These are phyloP conservation scores for Bocquillonia castaneifolia DNA, from an alignment of 441 rosid species.

Conservation along the genomic window DNA sequence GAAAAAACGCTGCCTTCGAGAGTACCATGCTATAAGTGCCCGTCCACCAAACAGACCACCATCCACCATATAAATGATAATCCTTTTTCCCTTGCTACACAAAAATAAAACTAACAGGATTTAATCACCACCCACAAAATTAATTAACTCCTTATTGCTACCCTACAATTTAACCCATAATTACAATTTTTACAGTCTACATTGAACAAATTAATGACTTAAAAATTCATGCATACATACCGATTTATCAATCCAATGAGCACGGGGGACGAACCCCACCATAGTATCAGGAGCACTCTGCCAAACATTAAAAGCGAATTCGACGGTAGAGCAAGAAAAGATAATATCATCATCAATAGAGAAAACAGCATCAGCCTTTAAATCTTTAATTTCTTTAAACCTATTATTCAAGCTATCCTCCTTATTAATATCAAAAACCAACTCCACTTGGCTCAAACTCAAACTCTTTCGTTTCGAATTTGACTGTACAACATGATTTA, in stretches of 20 bases:
- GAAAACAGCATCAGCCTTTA: slow-evolving; percentile 76
- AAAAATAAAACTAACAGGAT: background rate
- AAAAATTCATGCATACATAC: slow-evolving; percentile 35
- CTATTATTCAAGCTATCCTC: slow-evolving; percentile 94
- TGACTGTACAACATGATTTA: slow-evolving; percentile 39
- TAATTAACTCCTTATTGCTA: too few species aligned
- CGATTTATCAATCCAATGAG: slow-evolving; percentile 58
- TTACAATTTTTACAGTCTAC: background rate
- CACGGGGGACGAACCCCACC: slow-evolving; percentile 91
- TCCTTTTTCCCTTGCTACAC: slow-evolving; percentile 52
- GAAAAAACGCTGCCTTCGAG: slow-evolving; percentile 94
- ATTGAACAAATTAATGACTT: too few species aligned
- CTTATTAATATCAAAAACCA: slow-evolving; percentile 62
- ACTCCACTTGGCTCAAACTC: slow-evolving; percentile 43
- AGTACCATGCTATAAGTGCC: slow-evolving; percentile 92
- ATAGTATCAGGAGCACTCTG: slow-evolving; percentile 74
- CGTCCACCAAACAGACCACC: slow-evolving; percentile 99
- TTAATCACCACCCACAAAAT: too few species aligned
- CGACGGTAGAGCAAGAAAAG: slow-evolving; percentile 76
- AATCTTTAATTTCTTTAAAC: slow-evolving; percentile 68
- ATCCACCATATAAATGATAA: slow-evolving; percentile 63
- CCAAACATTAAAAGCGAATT: slow-evolving; percentile 89
- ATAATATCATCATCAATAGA: slow-evolving; percentile 86
- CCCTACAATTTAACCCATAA: background rate
- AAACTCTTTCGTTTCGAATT: slow-evolving; percentile 47